Conservation (phyloP, 345 rosid species). For the Sonneratia alba region DNA sequence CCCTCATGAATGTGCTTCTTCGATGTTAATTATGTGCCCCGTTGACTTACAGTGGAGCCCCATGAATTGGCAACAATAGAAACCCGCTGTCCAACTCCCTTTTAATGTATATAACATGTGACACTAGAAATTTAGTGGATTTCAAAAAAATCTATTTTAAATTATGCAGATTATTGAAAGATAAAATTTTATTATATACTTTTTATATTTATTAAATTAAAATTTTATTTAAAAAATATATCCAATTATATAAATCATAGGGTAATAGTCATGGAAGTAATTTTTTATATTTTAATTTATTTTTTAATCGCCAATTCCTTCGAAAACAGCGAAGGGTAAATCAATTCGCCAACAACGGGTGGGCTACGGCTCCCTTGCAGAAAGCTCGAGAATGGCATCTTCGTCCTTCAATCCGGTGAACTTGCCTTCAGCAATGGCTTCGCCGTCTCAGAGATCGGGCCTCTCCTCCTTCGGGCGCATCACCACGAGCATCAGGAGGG, state of each 20-base stretch:
- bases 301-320: neutral
- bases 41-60: neutral
- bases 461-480: constrained; percentile 48
- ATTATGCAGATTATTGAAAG: too few species aligned
- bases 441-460: constrained; percentile 7
- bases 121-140: too few species aligned
- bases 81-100: too few species aligned
- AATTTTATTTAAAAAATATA: too few species aligned
- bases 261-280: too few species aligned
- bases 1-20: neutral
- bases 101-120: too few species aligned
- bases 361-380: neutral
- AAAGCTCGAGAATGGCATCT: neutral
- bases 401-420: neutral
- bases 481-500: constrained; percentile 57
- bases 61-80: too few species aligned
- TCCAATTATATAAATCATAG: too few species aligned
- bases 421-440: neutral
- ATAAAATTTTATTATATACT: too few species aligned
- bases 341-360: neutral
- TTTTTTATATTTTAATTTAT: too few species aligned
- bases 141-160: too few species aligned
- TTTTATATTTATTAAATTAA: too few species aligned
- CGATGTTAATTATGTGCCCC: neutral
- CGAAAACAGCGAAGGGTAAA: neutral